These are phyloP conservation scores for Santalum album DNA, from an alignment of 164 flowering plant genomes.

Conservation along the genomic window DNA sequence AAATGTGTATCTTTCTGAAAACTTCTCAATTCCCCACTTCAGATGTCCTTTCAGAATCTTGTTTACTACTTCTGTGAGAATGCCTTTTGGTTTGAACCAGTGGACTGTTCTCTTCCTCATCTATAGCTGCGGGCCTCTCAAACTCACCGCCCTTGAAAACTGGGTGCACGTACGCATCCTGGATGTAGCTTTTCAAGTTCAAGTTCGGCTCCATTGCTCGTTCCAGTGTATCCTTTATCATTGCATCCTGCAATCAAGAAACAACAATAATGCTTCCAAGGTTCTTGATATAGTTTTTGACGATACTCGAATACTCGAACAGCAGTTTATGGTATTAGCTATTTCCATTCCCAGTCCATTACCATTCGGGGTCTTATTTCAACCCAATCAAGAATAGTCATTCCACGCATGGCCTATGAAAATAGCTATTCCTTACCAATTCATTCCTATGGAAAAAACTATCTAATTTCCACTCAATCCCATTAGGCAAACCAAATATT, in stretches of 20 bases:
- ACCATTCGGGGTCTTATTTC: no score
- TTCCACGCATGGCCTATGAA: no score
- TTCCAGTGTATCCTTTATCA: conserved; percentile 78
- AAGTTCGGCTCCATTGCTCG: conserved; percentile 66
- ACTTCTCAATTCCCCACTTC: conserved; percentile 17
- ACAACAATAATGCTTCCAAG: not conserved
- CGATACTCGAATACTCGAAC: no score
- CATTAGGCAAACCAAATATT: no score
- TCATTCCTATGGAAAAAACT: no score
- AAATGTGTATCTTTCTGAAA: no score
- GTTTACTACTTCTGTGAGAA: conserved; percentile 30
- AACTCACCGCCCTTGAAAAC: conserved; percentile 47
- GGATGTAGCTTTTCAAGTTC: conserved; percentile 50
- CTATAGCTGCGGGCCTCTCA: conserved; percentile 24
- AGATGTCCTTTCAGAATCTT: conserved; percentile 31
- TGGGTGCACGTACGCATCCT: conserved; percentile 71
- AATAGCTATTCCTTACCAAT: no score
- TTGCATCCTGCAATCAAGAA: conserved; percentile 46
- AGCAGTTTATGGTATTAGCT: no score
- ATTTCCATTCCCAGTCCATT: no score
- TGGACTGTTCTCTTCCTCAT: conserved; percentile 57
- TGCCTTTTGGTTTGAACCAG: conserved; percentile 60
- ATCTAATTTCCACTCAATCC: no score
- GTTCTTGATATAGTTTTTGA: no score
- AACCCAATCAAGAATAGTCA: no score